phyloP scores from a whole-genome alignment of 306 rosid species.

The Rosa lucieae region DNA sequence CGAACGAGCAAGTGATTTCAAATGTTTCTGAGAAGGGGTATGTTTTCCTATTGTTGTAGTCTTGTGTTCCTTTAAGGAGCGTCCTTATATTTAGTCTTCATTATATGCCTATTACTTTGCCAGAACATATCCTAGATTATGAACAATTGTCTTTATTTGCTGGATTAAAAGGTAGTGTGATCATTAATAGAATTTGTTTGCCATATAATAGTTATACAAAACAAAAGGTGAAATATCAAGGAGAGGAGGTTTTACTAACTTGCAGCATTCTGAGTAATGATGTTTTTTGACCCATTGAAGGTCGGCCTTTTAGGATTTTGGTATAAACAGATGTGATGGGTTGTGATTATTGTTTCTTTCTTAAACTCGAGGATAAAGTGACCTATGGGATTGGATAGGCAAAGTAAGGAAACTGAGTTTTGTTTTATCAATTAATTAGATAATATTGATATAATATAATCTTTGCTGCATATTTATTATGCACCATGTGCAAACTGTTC shows the following conservation, averaged over 20 bases:
- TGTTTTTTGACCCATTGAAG: neutral
- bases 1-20: conserved; percentile 33
- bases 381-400: neutral
- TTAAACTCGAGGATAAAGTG: neutral
- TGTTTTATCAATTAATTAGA: neutral
- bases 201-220: neutral
- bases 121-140: neutral
- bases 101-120: neutral
- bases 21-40: conserved; percentile 67
- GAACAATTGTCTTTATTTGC: neutral
- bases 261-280: neutral
- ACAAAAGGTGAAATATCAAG: neutral
- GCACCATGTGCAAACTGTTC: neutral
- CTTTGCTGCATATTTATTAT: neutral
- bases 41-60: conserved; percentile 17
- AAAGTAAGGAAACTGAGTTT: neutral
- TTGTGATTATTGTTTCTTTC: neutral
- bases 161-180: neutral
- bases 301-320: neutral
- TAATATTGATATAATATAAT: neutral
- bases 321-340: neutral
- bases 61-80: neutral
- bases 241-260: neutral
- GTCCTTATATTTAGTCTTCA: neutral
- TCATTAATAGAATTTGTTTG: neutral